Evolutionary conservation across 1,284 basidiomycete species (phyloP).

Genomic region (Tilletia setariae): DNA sequence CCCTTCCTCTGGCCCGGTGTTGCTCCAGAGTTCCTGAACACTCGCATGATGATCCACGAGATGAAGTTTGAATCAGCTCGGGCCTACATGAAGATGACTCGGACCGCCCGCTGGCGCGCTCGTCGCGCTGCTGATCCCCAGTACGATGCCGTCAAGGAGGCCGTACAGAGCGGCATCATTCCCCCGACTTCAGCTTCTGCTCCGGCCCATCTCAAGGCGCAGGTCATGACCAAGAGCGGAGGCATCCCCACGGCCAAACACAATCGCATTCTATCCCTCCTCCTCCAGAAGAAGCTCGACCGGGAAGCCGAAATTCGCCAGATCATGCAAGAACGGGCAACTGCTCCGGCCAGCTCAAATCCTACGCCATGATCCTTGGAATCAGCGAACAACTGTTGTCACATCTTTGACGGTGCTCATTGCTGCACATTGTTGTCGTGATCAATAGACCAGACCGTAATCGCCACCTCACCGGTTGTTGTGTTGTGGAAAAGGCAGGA

Average conservation of each 20-base stretch:
- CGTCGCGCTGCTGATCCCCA: slow-evolving; percentile 2
- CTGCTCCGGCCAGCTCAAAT: background rate
- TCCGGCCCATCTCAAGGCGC: background rate
- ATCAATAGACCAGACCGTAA: too few species aligned
- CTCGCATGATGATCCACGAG: slow-evolving; percentile 35
- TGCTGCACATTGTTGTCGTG: too few species aligned
- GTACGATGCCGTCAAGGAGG: background rate
- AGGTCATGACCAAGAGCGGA: background rate
- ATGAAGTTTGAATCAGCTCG: slow-evolving; percentile 36
- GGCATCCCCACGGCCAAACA: slow-evolving; percentile 18
- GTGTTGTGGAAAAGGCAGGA: too few species aligned
- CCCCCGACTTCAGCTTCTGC: background rate
- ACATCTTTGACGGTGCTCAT: too few species aligned
- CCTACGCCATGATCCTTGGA: background rate
- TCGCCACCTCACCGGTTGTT: too few species aligned
- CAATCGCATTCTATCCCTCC: slow-evolving; percentile 3
- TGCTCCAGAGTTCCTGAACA: slow-evolving; percentile 33
- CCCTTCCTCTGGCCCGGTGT: slow-evolving; percentile 52
- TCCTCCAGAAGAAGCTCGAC: slow-evolving; percentile 5
- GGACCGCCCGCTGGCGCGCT: slow-evolving; percentile 37
- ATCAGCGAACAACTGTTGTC: background rate
- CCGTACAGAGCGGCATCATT: background rate
- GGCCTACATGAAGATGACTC: slow-evolving; percentile 45
- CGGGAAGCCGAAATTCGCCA: slow-evolving; percentile 11
- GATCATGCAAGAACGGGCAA: slow-evolving; percentile 8